Base-by-base conservation (phyloP, 2,329 filamentous ascomycete genomes). In the Esteya vermicola region DNA sequence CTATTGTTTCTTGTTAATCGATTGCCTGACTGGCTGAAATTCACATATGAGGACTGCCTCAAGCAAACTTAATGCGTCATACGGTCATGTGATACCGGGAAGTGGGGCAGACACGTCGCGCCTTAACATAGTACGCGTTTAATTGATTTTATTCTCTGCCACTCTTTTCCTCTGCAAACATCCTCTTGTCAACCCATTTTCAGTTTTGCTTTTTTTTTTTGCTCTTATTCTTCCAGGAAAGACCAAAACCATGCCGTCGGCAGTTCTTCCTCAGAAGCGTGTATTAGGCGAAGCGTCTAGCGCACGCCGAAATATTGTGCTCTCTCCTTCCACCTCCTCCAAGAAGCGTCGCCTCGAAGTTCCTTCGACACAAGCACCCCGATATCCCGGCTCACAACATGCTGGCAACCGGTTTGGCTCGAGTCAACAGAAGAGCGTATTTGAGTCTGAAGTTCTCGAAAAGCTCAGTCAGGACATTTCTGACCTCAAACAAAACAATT, bases 381-480 rank as follows among this genome's bases (percentile, higher is more conserved):
- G 70, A 2, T 68, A 82, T 50, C 73, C 70, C 40, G 71, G 75
- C 40, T 78, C 79, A 4, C 72, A 81, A 49, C 72, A 71, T 54
- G 67, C 63, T n/a, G 72, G 70, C 47, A 72, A 71, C 47, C 78
- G 76, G 53, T 56, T 77, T 43, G 69, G 73, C 46, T 89, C 82
- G 2, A 88, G 73, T 50, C 85, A 88, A 58, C 19, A 75, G 14
- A 95, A 93, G 64, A 94, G 86, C 57, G 74, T 81, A 41, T 98
- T 98, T 57, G 91, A 96, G 60, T 80, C 82, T 43, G 86, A 95
- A 55, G 85, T 94, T 3, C 70, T 98, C 45, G 89, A 95, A 68
- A 94, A 93, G 65, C 74, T 98, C 60, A 91, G 85, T 45, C 89
- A 96, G 60, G 86, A 95, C 55, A 88, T 96, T 45, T 80, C 75